phyloP scores from a whole-genome alignment of 176 grass and related monocot species.

The Cenchrus fungigraminus region DNA sequence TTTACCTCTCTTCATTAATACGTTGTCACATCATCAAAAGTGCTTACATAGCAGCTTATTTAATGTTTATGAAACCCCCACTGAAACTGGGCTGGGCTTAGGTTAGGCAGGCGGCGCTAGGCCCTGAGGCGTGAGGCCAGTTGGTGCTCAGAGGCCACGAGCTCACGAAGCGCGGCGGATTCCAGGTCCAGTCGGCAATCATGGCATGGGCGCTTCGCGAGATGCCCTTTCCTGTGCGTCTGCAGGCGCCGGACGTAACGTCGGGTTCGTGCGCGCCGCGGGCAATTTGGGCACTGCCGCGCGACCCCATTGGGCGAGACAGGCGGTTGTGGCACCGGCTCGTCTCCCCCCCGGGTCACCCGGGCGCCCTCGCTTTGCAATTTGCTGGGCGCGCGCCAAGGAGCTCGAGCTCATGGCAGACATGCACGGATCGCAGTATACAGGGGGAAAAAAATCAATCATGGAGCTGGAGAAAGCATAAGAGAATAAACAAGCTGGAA shows the following conservation, averaged over 20 bases:
- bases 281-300: slow-evolving; percentile 22
- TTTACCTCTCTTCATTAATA: too few relatives aligned
- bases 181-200: neutral
- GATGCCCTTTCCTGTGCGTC: slow-evolving; percentile 28
- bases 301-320: slow-evolving; percentile 21
- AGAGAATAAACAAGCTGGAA: slow-evolving; percentile 6
- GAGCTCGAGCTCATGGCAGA: slow-evolving; percentile 13
- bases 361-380: neutral
- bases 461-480: slow-evolving; percentile 16
- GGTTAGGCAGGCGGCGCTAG: neutral
- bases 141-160: neutral
- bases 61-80: too few relatives aligned
- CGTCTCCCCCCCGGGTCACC: neutral
- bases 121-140: neutral
- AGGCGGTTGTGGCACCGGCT: neutral
- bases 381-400: slow-evolving; percentile 10
- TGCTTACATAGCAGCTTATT: too few relatives aligned
- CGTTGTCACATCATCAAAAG: too few relatives aligned
- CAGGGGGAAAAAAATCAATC: slow-evolving; percentile 1
- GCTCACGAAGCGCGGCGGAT: neutral
- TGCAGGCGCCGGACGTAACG: slow-evolving; percentile 11
- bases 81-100: too few relatives aligned
- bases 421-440: neutral
- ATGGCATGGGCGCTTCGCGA: slow-evolving; percentile 7
- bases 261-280: neutral